phyloP scores from a whole-genome alignment of 225 moss, liverwort and hornwort species.

The Neckera pumila region DNA sequence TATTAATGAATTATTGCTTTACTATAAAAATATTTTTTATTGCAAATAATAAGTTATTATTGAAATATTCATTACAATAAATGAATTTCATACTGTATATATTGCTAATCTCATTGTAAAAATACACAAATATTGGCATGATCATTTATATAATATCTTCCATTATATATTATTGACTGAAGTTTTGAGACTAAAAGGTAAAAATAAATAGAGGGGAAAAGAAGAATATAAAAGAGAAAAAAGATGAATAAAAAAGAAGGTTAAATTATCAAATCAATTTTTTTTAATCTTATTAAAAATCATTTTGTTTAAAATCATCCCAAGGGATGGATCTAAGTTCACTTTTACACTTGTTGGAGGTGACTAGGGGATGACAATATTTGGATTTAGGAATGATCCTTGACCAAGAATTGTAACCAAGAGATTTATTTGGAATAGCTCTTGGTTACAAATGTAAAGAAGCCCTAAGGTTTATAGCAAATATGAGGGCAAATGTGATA shows the following conservation, averaged over 20 bases:
- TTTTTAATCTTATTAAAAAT: too few species aligned
- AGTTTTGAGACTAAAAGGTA: not conserved
- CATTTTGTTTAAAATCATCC: not conserved
- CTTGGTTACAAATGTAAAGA: not conserved
- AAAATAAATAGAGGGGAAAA: not conserved
- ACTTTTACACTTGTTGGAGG: not conserved
- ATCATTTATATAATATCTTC: not conserved
- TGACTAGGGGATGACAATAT: not conserved
- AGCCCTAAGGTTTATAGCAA: not conserved
- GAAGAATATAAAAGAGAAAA: fast-evolving
- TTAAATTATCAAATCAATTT: not conserved
- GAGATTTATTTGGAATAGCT: fast-evolving
- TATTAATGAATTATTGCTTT: too few species aligned
- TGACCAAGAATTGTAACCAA: fast-evolving
- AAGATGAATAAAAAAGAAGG: not conserved
- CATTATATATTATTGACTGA: not conserved
- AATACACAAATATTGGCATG: not conserved
- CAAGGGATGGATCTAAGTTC: fast-evolving
- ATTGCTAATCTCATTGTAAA: too few species aligned
- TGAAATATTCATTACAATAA: not conserved
- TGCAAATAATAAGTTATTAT: not conserved
- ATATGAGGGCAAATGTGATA: not conserved
- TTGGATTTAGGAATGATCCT: fast-evolving
- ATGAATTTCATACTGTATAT: not conserved
- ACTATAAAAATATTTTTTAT: not conserved